A percentile compares a stretch with the other conserved stretches of the same genome.
Conservation (phyloP, 352 stramenopile genomes). For the Phytophthora pseudosyringae region DNA sequence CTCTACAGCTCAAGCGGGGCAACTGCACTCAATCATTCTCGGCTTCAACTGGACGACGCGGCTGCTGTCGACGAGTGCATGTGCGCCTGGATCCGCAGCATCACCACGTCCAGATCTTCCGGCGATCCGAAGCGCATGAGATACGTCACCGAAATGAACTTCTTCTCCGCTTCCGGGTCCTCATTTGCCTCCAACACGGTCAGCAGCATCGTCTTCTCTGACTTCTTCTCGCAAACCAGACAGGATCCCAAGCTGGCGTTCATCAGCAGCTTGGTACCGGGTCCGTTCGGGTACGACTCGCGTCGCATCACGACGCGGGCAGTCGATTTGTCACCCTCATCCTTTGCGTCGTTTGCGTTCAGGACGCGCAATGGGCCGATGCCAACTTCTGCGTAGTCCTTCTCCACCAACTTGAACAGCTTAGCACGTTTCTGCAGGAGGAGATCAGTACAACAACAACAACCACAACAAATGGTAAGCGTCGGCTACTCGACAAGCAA, state of each 20-base stretch:
- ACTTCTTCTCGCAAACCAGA: constrained; percentile 71
- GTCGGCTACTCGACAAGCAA: neutral
- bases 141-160: constrained; percentile 76
- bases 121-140: constrained; percentile 66
- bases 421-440: constrained; percentile 71
- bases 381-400: constrained; percentile 79
- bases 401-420: constrained; percentile 79
- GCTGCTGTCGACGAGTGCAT: constrained; percentile 36
- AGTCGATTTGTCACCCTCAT: constrained; percentile 49
- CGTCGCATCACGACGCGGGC: constrained; percentile 81
- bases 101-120: constrained; percentile 65
- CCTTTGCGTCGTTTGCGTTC: constrained; percentile 47
- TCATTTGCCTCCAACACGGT: constrained; percentile 62
- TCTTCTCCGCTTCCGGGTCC: constrained; percentile 41
- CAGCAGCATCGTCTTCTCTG: constrained; percentile 79
- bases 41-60: constrained; percentile 39
- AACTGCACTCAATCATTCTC: constrained; percentile 19
- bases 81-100: constrained; percentile 51
- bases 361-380: constrained; percentile 76
- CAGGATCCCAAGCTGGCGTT: constrained; percentile 73
- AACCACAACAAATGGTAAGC: neutral
- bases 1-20: constrained; percentile 38
- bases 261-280: constrained; percentile 79
- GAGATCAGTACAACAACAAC: neutral
- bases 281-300: constrained; percentile 74